Evolutionary conservation across 176 grass and related monocot genomes (phyloP), one percentile per base, ranked within the genome.

Genomic region (Cocos nucifera): DNA sequence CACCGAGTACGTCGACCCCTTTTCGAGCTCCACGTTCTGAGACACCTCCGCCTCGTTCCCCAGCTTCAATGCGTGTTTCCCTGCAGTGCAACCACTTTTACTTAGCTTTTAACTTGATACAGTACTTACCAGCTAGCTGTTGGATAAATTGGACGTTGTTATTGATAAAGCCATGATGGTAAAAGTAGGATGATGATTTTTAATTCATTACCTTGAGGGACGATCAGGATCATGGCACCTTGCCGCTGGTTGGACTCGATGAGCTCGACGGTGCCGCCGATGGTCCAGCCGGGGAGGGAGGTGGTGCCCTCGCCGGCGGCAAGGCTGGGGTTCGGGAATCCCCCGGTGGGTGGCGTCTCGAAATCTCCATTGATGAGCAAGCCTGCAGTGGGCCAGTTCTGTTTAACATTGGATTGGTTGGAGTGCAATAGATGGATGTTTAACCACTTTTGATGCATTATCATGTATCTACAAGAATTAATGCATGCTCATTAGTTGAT

Each of bases 161-260:
- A 35, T 9, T 9, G 32, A 35, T 35, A 7, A 35, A 2, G 8
- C 6, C 23, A 23, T 23, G 23, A 23, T 23, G 23, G 23, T 23
- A 2, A 23, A 23, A 23, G 32, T 35, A 35, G 32, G 32, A 35
- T 9, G 6, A 9, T 35, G 32, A 9, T 35, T 35, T 35, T 35
- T 10, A 35, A 10, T 35, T 6, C 0, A 9, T 75, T 89, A 93
- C 94, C 94, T 72, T 98, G 76, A 49, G 94, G 94, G 56, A 98
- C 94, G 48, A 98, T 93, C 49, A 98, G 82, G 23, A 98, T 98
- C 94, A 98, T 93, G 82, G 84, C 88, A 58, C 94, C 94, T 77
- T 89, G 94, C 52, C 82, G 75, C 73, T 98, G 94, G 52, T 84
- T 84, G 49, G 82, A 76, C 16, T 89, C 85, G 62, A 98, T 72